A percentile compares a stretch with the other conserved stretches of the same genome.
phyloP scores from a whole-genome alignment of 2,329 filamentous ascomycete species.

The Ophiostoma montium region DNA sequence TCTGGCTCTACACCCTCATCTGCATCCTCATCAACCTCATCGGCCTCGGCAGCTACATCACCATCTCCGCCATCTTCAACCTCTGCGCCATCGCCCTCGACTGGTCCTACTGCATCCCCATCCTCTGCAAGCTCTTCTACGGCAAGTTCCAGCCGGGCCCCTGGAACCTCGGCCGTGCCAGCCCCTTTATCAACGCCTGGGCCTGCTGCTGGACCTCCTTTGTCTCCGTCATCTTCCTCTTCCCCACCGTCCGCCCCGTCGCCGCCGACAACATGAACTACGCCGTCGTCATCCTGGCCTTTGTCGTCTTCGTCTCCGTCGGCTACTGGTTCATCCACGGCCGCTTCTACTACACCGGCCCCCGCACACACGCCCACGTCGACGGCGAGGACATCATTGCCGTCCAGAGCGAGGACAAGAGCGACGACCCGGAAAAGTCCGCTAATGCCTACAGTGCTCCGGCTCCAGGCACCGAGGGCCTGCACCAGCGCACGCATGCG shows the following conservation, averaged over 20 bases:
- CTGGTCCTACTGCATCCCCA: conserved; percentile 42
- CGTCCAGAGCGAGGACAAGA: conserved; percentile 8
- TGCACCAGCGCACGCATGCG: conserved; percentile 9
- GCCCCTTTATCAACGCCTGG: conserved; percentile 29
- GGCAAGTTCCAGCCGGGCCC: conserved; percentile 35
- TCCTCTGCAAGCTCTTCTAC: conserved; percentile 36
- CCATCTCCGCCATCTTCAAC: conserved; percentile 39
- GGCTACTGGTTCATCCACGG: conserved; percentile 32
- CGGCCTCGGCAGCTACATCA: conserved; percentile 39
- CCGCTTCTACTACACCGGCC: conserved; percentile 33
- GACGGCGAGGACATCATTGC: conserved; percentile 15
- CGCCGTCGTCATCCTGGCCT: conserved; percentile 33
- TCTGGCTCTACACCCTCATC: conserved; percentile 40
- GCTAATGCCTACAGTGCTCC: neutral
- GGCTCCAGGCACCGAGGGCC: conserved; percentile 3
- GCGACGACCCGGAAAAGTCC: conserved; percentile 7
- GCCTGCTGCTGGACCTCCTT: conserved; percentile 38
- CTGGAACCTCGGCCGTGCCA: conserved; percentile 33
- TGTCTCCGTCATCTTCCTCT: conserved; percentile 38
- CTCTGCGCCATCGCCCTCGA: conserved; percentile 39
- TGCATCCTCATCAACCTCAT: conserved; percentile 46
- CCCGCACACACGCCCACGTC: conserved; percentile 20
- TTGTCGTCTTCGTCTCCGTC: conserved; percentile 28
- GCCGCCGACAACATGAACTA: conserved; percentile 39
- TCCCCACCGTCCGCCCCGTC: conserved; percentile 34